Percentiles rank a stretch among this genome's conserved stretches.
Evolutionary conservation across 2,329 filamentous ascomycete species (phyloP).

Genomic region (Trichoderma atrobrunneum): DNA sequence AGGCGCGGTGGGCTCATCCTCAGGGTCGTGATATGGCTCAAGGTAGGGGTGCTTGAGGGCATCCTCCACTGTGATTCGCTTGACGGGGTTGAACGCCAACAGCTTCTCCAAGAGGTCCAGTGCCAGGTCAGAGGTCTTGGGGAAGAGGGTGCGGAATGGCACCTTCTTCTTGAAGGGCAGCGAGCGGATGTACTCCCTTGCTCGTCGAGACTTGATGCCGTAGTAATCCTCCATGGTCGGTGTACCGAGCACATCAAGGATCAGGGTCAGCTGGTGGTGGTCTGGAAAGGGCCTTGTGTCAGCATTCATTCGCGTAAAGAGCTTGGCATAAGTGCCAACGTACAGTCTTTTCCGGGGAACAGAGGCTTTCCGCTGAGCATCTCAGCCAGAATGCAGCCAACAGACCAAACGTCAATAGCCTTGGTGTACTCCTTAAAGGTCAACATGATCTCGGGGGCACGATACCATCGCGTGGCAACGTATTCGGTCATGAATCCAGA

Average conservation of each 20-base stretch:
- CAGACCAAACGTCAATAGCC: slow-evolving; percentile 98
- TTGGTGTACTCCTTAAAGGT: slow-evolving; percentile 99
- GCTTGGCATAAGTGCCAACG: slow-evolving; percentile 36
- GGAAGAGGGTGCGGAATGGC: slow-evolving; percentile 93
- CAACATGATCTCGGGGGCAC: slow-evolving; percentile 98
- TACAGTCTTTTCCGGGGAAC: slow-evolving; percentile 98
- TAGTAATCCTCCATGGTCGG: slow-evolving; percentile 99
- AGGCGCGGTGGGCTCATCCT: slow-evolving; percentile 94
- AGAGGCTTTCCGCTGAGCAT: slow-evolving; percentile 98
- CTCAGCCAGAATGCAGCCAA: slow-evolving; percentile 95
- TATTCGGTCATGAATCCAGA: slow-evolving; percentile 99
- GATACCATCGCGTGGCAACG: slow-evolving; percentile 97
- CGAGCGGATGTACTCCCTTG: slow-evolving; percentile 95
- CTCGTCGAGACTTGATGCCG: slow-evolving; percentile 96
- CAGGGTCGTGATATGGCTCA: slow-evolving; percentile 97
- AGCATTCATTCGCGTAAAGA: background rate
- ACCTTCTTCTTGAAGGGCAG: slow-evolving; percentile 99
- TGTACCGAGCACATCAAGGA: slow-evolving; percentile 93
- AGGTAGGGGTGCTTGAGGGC: slow-evolving; percentile 96
- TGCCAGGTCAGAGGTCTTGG: slow-evolving; percentile 96
- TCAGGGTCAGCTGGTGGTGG: slow-evolving; percentile 95
- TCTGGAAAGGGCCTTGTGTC: slow-evolving; percentile 50
- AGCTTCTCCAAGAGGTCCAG: slow-evolving; percentile 93
- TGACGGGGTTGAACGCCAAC: slow-evolving; percentile 95
- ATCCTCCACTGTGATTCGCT: slow-evolving; percentile 97